Evolutionary conservation across 306 rosid species (phyloP).

Genomic region (Crataegus laevigata): DNA sequence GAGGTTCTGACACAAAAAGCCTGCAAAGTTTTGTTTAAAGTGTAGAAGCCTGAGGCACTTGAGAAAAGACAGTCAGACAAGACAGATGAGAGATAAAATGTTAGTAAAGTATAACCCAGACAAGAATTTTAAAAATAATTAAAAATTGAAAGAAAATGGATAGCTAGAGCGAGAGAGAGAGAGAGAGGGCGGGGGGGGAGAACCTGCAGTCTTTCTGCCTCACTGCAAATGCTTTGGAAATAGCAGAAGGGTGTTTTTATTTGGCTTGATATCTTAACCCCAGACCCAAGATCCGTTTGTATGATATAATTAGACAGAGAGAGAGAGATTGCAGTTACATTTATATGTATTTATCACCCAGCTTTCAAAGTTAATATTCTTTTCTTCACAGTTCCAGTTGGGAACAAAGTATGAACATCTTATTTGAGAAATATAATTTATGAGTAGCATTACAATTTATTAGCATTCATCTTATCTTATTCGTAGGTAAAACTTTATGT

Average conservation of each 20-base stretch:
- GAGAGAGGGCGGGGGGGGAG: neutral
- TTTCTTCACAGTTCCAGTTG: neutral
- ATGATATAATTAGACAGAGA: neutral
- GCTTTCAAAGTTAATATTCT: conserved; percentile 4
- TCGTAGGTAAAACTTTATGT: no score
- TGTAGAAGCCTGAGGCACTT: conserved; percentile 56
- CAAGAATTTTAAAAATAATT: neutral
- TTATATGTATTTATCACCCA: conserved; percentile 20
- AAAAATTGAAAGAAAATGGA: conserved; percentile 1
- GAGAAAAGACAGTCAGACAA: conserved; percentile 78
- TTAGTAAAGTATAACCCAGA: neutral
- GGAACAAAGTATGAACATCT: no score
- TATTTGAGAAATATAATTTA: no score
- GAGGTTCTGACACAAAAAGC: conserved; percentile 32
- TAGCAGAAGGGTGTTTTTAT: conserved; percentile 19
- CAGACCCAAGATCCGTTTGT: neutral
- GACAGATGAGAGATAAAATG: conserved; percentile 52
- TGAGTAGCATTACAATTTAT: no score
- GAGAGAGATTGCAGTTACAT: conserved; percentile 21
- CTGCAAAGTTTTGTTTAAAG: conserved; percentile 77
- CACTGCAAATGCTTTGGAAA: conserved; percentile 50
- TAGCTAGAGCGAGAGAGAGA: neutral
- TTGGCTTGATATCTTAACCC: neutral
- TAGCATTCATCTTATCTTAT: no score
- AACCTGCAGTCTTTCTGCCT: conserved; percentile 47